phyloP scores from a whole-genome alignment of 2,329 filamentous ascomycete genomes.

The Colletotrichum sp. region DNA sequence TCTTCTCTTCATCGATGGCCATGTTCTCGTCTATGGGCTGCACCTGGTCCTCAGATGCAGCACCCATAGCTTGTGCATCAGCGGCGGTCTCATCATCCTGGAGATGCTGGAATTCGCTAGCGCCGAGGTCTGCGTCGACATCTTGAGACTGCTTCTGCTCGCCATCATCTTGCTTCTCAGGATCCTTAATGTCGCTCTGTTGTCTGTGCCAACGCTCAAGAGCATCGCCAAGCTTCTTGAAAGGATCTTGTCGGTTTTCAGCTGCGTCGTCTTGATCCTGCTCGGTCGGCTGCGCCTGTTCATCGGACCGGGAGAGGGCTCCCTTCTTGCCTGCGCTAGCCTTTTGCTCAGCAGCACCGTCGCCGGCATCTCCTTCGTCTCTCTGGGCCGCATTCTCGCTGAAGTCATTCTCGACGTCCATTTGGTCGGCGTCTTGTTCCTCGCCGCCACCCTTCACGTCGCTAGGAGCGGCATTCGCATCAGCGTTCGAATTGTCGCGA shows the following conservation, averaged over 20 bases:
- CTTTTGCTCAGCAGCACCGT: conserved; percentile 68
- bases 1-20: conserved; percentile 79
- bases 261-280: conserved; percentile 47
- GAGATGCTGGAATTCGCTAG: conserved; percentile 92
- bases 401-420: conserved; percentile 66
- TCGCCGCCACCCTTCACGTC: conserved; percentile 69
- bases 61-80: conserved; percentile 92
- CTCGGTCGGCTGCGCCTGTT: conserved; percentile 47
- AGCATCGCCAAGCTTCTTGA: conserved; percentile 93
- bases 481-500: conserved; percentile 54
- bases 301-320: conserved; percentile 51
- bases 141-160: conserved; percentile 54
- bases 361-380: conserved; percentile 70
- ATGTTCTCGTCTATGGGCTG: conserved; percentile 86
- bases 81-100: conserved; percentile 80
- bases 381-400: conserved; percentile 66
- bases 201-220: conserved; percentile 92
- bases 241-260: conserved; percentile 67
- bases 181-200: conserved; percentile 79
- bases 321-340: conserved; percentile 69
- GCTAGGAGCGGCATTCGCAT: conserved; percentile 65
- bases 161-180: conserved; percentile 58
- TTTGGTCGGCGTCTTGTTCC: conserved; percentile 68
- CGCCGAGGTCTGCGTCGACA: conserved; percentile 72
- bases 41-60: conserved; percentile 85